Evolutionary conservation across 78 protist species (phyloP).

Genomic region (Emiliania huxleyi): DNA sequence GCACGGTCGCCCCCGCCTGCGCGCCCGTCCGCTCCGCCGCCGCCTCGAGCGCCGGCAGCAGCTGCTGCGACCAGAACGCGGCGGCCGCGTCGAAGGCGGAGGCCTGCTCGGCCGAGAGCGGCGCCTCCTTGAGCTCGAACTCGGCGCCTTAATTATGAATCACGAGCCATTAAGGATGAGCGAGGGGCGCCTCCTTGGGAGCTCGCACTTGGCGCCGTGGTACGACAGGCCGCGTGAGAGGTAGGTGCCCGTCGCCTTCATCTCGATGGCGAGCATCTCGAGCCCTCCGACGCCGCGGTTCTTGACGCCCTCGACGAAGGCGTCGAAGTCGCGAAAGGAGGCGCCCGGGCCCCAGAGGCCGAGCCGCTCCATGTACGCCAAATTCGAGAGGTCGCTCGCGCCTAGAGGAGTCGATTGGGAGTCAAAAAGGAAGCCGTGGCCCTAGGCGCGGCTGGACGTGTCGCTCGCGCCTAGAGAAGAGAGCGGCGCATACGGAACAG

Average conservation of each 20-base stretch:
- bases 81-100: background rate
- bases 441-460: too few relatives aligned
- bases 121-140: background rate
- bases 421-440: too few relatives aligned
- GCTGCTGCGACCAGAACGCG: background rate
- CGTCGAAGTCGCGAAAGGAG: background rate
- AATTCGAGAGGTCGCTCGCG: background rate
- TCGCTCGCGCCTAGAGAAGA: too few relatives aligned
- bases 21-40: background rate
- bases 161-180: background rate
- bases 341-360: slow-evolving; percentile 32
- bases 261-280: slow-evolving; percentile 15
- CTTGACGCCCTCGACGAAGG: background rate
- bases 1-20: background rate
- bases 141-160: background rate
- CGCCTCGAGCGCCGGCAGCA: background rate
- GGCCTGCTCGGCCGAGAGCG: background rate
- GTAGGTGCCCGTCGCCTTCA: slow-evolving; percentile 14
- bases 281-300: background rate
- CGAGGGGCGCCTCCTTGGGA: background rate
- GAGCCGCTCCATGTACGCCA: slow-evolving; percentile 28
- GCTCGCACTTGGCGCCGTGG: background rate
- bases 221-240: background rate
- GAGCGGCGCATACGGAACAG: too few relatives aligned
- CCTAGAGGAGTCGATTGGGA: too few relatives aligned